These are phyloP conservation scores for Aspergillus brunneoviolaceus DNA, from an alignment of 2,329 filamentous ascomycete genomes.

Conservation along the genomic window DNA sequence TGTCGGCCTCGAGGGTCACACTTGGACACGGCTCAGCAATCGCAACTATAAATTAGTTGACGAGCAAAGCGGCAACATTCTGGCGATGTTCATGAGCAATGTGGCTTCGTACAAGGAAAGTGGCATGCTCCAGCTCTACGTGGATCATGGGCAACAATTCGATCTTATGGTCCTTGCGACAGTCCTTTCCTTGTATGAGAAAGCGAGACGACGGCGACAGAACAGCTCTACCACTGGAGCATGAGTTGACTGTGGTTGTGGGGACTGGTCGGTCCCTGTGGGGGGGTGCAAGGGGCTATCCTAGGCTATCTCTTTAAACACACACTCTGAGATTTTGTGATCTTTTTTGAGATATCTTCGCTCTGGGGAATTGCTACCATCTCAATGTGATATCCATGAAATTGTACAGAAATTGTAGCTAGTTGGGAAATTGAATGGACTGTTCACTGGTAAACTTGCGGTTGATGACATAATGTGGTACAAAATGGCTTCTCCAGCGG, in stretches of 20 bases:
- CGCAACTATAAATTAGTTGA: constrained; percentile 38
- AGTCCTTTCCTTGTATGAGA: constrained; percentile 27
- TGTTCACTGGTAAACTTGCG: too few species aligned
- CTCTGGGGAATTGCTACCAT: too few species aligned
- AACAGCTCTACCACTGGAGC: constrained; percentile 6
- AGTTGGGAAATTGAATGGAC: too few species aligned
- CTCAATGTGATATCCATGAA: too few species aligned
- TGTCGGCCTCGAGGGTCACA: constrained; percentile 28
- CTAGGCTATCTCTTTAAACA: too few species aligned
- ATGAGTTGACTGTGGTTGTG: constrained; percentile 16
- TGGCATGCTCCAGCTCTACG: constrained; percentile 34
- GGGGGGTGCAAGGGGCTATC: too few species aligned
- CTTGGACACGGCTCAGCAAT: constrained; percentile 20
- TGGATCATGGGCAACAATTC: constrained; percentile 28
- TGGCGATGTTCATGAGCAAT: constrained; percentile 34
- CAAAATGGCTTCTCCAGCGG: neutral
- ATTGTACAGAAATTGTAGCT: too few species aligned
- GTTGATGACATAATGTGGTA: constrained; percentile 8
- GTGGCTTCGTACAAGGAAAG: constrained; percentile 30
- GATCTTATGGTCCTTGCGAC: constrained; percentile 32
- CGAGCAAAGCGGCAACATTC: constrained; percentile 25
- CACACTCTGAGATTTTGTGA: too few species aligned
- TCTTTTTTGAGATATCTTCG: too few species aligned
- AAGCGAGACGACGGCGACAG: constrained; percentile 18
- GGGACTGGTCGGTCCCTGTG: neutral